Base-by-base conservation (phyloP, 805 yeast genomes). In the Maudiozyma serrabonitensis region DNA sequence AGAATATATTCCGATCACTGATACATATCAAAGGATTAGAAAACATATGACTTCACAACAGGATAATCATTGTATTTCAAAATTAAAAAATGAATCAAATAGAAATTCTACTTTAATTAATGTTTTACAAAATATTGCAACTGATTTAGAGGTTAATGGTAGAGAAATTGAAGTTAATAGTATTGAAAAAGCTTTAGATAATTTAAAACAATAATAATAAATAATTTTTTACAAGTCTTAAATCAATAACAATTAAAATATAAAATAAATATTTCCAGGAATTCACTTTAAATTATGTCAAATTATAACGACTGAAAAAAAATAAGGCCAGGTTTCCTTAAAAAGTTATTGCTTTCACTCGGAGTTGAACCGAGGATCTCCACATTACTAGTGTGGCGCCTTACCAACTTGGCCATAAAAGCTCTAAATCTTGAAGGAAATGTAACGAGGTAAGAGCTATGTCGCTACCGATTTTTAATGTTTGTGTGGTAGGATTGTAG, bases 311-410 rank as follows among this genome's bases (percentile, higher is more conserved):
- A 21, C 23, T 21, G 23, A 35, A 35, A 15, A 34, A 35, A 35
- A 1, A 15, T 35, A 7, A 15, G 11, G 8, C 9, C 38, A 35
- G 6, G 1, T 1, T 19, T 21, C 11, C 1, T 8, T 7, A 53
- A 64, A 66, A 68, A 56, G 52, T 41, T 77, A 53, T 41, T 77
- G 82, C 82, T 80, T 73, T 79, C 78, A 78, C 76, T 79, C 83
- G 78, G 83, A 79, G 70, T 79, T 74, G 84, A 79, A 79, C 84
- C 78, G 83, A 81, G 80, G 87, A 81, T 82, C 86, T 80, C 81
- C 79, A 81, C 87, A 82, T 82, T 81, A 82, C 87, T 80, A 82
- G 87, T 81, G 87, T 82, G 81, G 80, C 87, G 87, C 87, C 84
- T 82, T 80, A 81, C 87, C 87, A 79, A 72, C 78, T 75, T 74